Conservation (phyloP, 140 eudicot genomes). For the Erigeron philadelphicus region DNA sequence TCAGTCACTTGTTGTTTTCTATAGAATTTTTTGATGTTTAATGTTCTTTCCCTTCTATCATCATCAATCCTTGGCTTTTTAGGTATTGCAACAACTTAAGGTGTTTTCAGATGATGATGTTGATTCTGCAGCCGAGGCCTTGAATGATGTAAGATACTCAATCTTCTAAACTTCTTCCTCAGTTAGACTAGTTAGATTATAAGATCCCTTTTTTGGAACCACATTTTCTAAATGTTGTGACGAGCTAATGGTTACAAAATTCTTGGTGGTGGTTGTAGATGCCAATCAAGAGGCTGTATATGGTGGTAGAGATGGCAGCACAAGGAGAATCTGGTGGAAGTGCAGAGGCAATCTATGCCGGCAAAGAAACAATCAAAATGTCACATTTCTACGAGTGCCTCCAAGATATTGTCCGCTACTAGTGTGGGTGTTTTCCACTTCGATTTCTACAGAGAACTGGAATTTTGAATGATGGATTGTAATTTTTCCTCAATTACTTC, state of each 20-base stretch:
- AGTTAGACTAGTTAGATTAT: not conserved
- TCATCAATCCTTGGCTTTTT: constrained; percentile 18
- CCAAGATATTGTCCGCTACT: constrained; percentile 58
- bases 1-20: not conserved
- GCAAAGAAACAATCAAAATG: constrained; percentile 63
- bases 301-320: constrained; percentile 97
- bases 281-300: constrained; percentile 86
- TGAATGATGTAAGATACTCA: constrained; percentile 70
- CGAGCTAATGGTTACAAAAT: not conserved
- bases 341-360: constrained; percentile 79
- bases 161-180: not conserved
- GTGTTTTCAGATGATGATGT: constrained; percentile 76
- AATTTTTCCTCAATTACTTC: not conserved
- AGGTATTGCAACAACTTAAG: constrained; percentile 82
- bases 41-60: not conserved
- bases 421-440: constrained; percentile 16
- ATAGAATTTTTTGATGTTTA: not conserved
- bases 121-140: constrained; percentile 92
- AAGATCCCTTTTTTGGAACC: not conserved
- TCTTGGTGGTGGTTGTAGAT: constrained; percentile 38
- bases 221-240: not conserved
- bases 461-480: constrained; percentile 22
- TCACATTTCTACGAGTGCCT: constrained; percentile 92
- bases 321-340: constrained; percentile 87
- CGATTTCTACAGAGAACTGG: constrained; percentile 12